Conservation (phyloP, 805 yeast species). For the Suhomyces tanzawaensis region DNA sequence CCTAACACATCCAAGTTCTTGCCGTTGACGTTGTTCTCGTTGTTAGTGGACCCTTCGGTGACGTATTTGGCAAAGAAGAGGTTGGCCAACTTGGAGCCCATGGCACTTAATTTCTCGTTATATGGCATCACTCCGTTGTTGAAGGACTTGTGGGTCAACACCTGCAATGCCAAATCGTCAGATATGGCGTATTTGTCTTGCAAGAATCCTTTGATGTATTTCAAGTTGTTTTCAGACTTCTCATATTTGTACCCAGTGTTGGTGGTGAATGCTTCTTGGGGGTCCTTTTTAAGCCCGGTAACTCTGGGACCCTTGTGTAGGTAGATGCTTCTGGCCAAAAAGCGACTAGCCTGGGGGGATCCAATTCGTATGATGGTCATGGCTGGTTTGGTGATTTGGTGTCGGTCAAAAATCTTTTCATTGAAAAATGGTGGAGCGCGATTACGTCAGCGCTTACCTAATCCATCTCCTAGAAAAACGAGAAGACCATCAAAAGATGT, state of each 20-base stretch:
- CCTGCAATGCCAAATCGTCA: slow-evolving; percentile 67
- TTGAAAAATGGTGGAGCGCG: too few species aligned
- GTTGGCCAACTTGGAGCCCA: slow-evolving; percentile 66
- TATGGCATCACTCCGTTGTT: slow-evolving; percentile 89
- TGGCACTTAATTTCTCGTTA: slow-evolving; percentile 76
- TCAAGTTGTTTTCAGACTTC: slow-evolving; percentile 45
- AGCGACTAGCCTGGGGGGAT: neutral
- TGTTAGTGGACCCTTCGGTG: slow-evolving; percentile 22
- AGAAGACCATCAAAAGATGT: slow-evolving; percentile 1
- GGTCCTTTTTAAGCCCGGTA: slow-evolving; percentile 70
- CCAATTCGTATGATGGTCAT: slow-evolving; percentile 1
- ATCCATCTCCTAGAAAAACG: slow-evolving; percentile 3
- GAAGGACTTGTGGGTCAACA: slow-evolving; percentile 90
- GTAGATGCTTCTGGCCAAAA: slow-evolving; percentile 27
- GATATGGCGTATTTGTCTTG: slow-evolving; percentile 49
- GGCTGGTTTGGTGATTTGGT: neutral
- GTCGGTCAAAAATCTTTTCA: slow-evolving; percentile 4
- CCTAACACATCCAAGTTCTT: slow-evolving; percentile 62
- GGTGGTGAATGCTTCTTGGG: slow-evolving; percentile 45
- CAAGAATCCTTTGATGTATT: slow-evolving; percentile 48
- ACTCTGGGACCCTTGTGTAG: slow-evolving; percentile 56
- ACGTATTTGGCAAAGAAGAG: slow-evolving; percentile 46
- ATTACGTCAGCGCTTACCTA: slow-evolving; percentile 5
- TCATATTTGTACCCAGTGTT: slow-evolving; percentile 49
- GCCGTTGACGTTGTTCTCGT: slow-evolving; percentile 40